These are phyloP conservation scores for Lepiota subincarnata DNA, from an alignment of 768 basidiomycete genomes.

Conservation along the genomic window DNA sequence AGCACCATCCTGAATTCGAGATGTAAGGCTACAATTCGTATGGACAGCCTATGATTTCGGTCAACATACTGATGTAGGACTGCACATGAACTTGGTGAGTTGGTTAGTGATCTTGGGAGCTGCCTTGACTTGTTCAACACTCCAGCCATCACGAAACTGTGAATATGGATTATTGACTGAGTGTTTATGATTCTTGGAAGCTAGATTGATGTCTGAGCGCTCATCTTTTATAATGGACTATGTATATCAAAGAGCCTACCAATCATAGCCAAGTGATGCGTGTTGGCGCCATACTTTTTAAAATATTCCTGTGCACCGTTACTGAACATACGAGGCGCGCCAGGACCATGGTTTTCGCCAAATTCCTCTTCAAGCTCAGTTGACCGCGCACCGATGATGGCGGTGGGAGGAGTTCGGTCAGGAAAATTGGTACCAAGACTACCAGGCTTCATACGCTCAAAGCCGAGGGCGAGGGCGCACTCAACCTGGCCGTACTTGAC, in stretches of 20 bases:
- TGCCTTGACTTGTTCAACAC: slow-evolving; percentile 60
- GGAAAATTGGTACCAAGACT: slow-evolving; percentile 66
- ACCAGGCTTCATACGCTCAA: slow-evolving; percentile 80
- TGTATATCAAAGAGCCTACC: slow-evolving; percentile 35
- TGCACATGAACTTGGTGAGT: slow-evolving; percentile 83
- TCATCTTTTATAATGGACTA: background rate
- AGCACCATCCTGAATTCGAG: slow-evolving; percentile 55
- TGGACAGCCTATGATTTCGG: background rate
- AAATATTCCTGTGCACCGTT: slow-evolving; percentile 79
- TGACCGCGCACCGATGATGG: slow-evolving; percentile 39
- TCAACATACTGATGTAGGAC: slow-evolving; percentile 67
- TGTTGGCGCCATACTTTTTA: slow-evolving; percentile 62
- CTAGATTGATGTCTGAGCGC: slow-evolving; percentile 27
- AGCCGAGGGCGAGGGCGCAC: slow-evolving; percentile 79
- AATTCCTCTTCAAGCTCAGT: slow-evolving; percentile 46
- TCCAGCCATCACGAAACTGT: slow-evolving; percentile 80
- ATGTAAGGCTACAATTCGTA: background rate
- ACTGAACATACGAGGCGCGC: slow-evolving; percentile 69
- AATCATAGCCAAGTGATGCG: slow-evolving; percentile 72
- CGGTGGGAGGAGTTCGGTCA: slow-evolving; percentile 46
- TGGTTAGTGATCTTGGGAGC: slow-evolving; percentile 68
- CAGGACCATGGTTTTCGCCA: slow-evolving; percentile 65
- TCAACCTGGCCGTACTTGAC: slow-evolving; percentile 68
- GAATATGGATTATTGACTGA: slow-evolving; percentile 82
- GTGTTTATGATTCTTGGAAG: slow-evolving; percentile 82